These are phyloP conservation scores for Babesia ovata DNA, from an alignment of 169 alveolate genomes.

Conservation along the genomic window DNA sequence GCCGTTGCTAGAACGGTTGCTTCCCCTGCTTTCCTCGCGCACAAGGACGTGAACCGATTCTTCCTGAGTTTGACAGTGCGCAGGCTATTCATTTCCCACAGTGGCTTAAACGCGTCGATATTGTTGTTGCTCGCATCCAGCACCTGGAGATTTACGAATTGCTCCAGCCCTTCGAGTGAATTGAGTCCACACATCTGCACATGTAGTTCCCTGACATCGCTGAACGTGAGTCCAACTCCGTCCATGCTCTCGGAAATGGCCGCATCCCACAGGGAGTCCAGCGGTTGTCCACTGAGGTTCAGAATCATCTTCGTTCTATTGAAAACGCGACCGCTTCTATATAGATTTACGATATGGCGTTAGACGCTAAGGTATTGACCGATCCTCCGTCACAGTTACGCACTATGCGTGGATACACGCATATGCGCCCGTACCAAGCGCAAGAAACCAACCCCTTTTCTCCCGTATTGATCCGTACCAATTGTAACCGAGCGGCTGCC, in stretches of 20 bases:
- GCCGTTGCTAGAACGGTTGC: conserved; percentile 2
- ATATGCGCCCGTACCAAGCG: background rate
- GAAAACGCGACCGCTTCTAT: background rate
- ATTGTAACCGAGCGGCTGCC: too few relatives aligned
- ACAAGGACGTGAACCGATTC: conserved; percentile 26
- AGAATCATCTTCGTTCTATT: conserved; percentile 34
- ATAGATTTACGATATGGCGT: background rate
- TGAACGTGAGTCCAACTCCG: conserved; percentile 18
- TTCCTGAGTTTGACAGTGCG: conserved; percentile 27
- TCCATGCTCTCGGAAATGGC: conserved; percentile 24
- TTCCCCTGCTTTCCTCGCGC: background rate
- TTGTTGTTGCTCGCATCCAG: conserved; percentile 51
- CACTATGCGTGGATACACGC: background rate
- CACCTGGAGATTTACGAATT: conserved; percentile 40
- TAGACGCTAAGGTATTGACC: background rate
- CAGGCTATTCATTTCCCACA: conserved; percentile 31
- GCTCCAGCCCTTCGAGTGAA: conserved; percentile 48
- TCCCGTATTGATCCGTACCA: too few relatives aligned
- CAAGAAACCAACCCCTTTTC: background rate
- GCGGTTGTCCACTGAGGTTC: conserved; percentile 36
- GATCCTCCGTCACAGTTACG: too few relatives aligned
- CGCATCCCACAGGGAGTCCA: conserved; percentile 22
- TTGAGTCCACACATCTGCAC: conserved; percentile 39
- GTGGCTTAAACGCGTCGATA: conserved; percentile 37
- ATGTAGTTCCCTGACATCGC: conserved; percentile 51